Conservation (phyloP, 2,329 filamentous ascomycete species). For the Sporothrix euskadiensis region DNA sequence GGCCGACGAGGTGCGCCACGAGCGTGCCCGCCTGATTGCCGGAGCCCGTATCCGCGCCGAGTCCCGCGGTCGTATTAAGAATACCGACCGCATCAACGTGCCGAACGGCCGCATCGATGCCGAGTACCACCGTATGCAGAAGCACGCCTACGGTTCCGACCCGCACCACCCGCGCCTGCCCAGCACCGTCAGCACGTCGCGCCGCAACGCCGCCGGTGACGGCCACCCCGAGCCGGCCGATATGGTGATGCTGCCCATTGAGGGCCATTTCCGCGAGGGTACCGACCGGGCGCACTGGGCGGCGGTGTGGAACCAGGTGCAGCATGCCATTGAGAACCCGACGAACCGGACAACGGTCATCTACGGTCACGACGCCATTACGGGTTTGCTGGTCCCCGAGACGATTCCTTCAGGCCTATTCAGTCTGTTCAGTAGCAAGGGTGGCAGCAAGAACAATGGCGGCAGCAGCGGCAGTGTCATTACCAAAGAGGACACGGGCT, state of each 20-base stretch:
- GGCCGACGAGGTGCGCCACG: slow-evolving; percentile 53
- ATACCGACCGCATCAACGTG: slow-evolving; percentile 29
- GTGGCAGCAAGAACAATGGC: neutral
- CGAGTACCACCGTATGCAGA: slow-evolving; percentile 32
- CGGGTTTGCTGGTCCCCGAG: slow-evolving; percentile 56
- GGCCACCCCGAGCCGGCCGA: slow-evolving; percentile 27
- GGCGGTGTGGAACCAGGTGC: slow-evolving; percentile 58
- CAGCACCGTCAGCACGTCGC: neutral
- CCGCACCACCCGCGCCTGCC: slow-evolving; percentile 28
- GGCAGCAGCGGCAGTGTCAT: slow-evolving; percentile 35
- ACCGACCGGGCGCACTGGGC: slow-evolving; percentile 60
- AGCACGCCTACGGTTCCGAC: slow-evolving; percentile 29
- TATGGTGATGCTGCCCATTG: slow-evolving; percentile 41
- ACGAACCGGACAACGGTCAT: slow-evolving; percentile 64
- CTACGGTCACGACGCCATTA: slow-evolving; percentile 83
- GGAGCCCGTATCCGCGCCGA: slow-evolving; percentile 40
- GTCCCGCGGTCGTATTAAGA: slow-evolving; percentile 29
- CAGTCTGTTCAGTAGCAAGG: slow-evolving; percentile 20
- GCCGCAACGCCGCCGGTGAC: neutral
- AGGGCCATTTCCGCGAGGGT: slow-evolving; percentile 49
- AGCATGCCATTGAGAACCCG: slow-evolving; percentile 40
- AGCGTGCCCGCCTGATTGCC: slow-evolving; percentile 39
- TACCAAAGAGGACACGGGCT: slow-evolving; percentile 47
- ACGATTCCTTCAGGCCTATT: slow-evolving; percentile 1
- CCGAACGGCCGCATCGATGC: slow-evolving; percentile 31